phyloP scores from a whole-genome alignment of 2,329 filamentous ascomycete species.

The Colletotrichum liriopes region DNA sequence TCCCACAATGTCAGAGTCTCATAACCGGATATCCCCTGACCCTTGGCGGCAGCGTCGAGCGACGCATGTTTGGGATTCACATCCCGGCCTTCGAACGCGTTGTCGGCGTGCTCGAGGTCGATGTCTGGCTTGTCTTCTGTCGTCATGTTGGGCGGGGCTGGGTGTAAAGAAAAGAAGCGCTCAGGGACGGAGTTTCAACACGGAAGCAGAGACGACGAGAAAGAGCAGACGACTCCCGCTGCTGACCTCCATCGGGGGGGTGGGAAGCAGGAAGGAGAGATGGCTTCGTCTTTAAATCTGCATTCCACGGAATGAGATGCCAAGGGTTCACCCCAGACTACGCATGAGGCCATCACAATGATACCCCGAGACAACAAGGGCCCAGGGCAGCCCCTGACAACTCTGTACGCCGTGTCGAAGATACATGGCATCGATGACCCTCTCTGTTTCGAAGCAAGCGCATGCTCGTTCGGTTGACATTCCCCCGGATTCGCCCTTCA shows the following conservation, averaged over 20 bases:
- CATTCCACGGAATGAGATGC: not conserved
- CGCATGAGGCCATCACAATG: not conserved
- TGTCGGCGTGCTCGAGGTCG: constrained; percentile 20
- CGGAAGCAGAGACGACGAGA: not conserved
- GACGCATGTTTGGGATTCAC: constrained; percentile 23
- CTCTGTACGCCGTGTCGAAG: not conserved
- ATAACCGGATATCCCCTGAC: constrained; percentile 49
- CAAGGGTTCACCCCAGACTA: not conserved
- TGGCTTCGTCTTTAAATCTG: not conserved
- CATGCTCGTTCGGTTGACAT: constrained; percentile 8
- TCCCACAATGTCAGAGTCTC: constrained; percentile 49
- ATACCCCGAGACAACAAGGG: not conserved
- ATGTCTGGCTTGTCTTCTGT: not conserved
- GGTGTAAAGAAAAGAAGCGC: not conserved
- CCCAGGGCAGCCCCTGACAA: not conserved
- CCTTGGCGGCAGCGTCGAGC: constrained; percentile 45
- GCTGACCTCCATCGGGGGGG: not conserved
- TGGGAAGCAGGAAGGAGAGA: not conserved
- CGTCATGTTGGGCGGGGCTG: not conserved
- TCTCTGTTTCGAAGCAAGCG: not conserved
- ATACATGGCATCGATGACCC: not conserved
- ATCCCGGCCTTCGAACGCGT: not conserved
- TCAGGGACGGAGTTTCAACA: not conserved
- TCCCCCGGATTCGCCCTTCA: not conserved
- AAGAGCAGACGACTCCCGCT: not conserved